phyloP scores from a whole-genome alignment of 2,329 filamentous ascomycete species.

The Ophiosphaerella herpotricha region DNA sequence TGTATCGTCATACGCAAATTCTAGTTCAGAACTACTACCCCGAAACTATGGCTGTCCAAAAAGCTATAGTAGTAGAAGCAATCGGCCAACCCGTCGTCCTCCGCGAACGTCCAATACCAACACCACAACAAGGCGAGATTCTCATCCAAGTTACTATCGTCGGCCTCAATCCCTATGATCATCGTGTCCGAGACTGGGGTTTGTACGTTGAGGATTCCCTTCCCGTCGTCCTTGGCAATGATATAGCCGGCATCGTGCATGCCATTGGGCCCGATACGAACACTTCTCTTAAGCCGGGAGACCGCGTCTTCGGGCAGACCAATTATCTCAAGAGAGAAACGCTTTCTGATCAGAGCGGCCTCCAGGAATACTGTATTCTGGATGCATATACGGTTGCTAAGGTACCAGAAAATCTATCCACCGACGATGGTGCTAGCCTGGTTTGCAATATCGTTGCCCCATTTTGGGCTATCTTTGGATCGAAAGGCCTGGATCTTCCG shows the following conservation, averaged over 20 bases:
- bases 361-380: constrained; percentile 48
- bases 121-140: constrained; percentile 30
- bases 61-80: too few relatives aligned
- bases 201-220: constrained; percentile 43
- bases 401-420: constrained; percentile 41
- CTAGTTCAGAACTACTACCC: too few relatives aligned
- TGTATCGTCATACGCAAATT: too few relatives aligned
- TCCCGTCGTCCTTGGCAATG: constrained; percentile 45
- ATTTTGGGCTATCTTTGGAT: constrained; percentile 41
- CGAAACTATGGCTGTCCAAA: too few relatives aligned
- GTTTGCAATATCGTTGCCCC: constrained; percentile 44
- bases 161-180: constrained; percentile 47
- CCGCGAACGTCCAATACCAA: constrained; percentile 11
- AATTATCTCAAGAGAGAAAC: neutral
- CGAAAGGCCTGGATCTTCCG: constrained; percentile 26
- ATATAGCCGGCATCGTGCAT: constrained; percentile 55
- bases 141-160: constrained; percentile 46
- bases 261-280: constrained; percentile 57
- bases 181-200: constrained; percentile 44
- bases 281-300: constrained; percentile 58
- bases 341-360: constrained; percentile 21
- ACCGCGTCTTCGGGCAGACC: constrained; percentile 57
- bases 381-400: constrained; percentile 35
- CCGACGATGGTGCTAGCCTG: constrained; percentile 46
- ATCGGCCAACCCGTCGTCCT: neutral